A percentile compares a stretch with the other conserved stretches of the same genome.
These are phyloP conservation scores for Lipomyces oligophaga DNA, from an alignment of 805 yeast genomes.

Conservation along the genomic window DNA sequence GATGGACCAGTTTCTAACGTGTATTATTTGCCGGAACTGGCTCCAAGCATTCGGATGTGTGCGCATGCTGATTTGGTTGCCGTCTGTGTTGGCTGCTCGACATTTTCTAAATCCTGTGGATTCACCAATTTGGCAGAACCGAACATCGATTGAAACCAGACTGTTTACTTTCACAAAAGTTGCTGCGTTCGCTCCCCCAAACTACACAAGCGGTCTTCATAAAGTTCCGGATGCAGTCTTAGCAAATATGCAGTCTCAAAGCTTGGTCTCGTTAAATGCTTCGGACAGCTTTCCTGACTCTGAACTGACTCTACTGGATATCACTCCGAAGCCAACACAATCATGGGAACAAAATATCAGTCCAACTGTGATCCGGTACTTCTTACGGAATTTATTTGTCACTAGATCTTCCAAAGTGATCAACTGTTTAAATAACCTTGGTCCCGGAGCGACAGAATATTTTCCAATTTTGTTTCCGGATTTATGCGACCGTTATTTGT, in stretches of 20 bases:
- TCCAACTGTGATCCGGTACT: conserved; percentile 61
- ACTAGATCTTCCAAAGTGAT: conserved; percentile 44
- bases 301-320: conserved; percentile 51
- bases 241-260: no score
- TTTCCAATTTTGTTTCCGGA: conserved; percentile 35
- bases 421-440: conserved; percentile 53
- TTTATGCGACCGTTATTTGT: conserved; percentile 46
- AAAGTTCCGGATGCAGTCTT: no score
- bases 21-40: conserved; percentile 71
- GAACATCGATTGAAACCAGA: neutral
- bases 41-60: conserved; percentile 68
- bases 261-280: no score
- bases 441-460: conserved; percentile 68
- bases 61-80: conserved; percentile 66
- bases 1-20: conserved; percentile 68
- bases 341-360: conserved; percentile 37
- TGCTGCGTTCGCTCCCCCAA: no score
- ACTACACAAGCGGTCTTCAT: no score
- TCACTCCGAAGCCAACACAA: conserved; percentile 46
- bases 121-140: neutral
- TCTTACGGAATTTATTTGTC: conserved; percentile 58
- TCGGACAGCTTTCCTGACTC: no score
- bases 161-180: no score
- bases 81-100: conserved; percentile 38
- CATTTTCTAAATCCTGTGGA: neutral